A percentile compares a stretch with the other conserved stretches of the same genome.
Conservation (phyloP, 306 rosid species). For the Rubus idaeus region DNA sequence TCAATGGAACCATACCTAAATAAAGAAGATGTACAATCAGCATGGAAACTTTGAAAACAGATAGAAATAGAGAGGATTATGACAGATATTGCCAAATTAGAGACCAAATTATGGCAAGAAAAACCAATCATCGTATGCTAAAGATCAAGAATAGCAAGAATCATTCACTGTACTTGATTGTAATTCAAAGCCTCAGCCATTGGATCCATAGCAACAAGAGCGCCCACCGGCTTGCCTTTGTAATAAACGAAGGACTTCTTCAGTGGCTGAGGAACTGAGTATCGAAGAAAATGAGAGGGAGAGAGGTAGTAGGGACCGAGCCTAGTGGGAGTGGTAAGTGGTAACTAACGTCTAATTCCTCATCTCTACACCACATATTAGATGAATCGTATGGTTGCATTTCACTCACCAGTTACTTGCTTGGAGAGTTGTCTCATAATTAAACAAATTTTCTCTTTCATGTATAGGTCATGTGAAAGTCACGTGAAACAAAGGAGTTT, state of each 20-base stretch:
- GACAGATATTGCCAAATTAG: neutral
- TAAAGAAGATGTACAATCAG: no score
- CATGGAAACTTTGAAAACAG: no score
- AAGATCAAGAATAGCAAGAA: neutral
- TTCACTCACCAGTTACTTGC: no score
- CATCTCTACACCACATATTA: no score
- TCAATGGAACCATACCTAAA: neutral
- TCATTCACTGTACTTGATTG: constrained; percentile 22
- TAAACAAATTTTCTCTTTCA: no score
- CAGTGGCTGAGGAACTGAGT: no score
- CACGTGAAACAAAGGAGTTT: no score
- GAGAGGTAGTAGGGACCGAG: neutral
- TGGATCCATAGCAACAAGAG: constrained; percentile 35
- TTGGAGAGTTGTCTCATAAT: no score
- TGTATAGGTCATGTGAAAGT: no score
- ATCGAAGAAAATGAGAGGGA: neutral
- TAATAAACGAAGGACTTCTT: constrained; percentile 14
- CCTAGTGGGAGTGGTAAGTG: neutral
- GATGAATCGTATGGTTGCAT: no score
- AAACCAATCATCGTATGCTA: neutral
- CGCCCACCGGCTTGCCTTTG: constrained; percentile 26
- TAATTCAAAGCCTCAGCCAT: constrained; percentile 26
- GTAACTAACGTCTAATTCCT: neutral
- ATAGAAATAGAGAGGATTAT: neutral
- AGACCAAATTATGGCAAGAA: neutral